These are phyloP conservation scores for Castanopsis chinensis DNA, from an alignment of 306 rosid genomes.

Conservation along the genomic window DNA sequence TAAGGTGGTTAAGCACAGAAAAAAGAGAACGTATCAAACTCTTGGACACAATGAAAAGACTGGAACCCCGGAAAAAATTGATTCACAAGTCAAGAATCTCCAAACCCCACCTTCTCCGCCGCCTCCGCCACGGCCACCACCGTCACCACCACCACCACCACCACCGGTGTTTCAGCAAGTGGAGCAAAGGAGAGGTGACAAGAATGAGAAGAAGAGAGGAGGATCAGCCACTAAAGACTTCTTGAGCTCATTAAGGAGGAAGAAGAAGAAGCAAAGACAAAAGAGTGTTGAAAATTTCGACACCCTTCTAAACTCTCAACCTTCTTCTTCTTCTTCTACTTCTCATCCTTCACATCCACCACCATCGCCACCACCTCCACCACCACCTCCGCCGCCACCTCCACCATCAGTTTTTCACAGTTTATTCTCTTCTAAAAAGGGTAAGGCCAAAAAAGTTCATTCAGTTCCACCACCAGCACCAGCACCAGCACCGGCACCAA, in stretches of 20 bases:
- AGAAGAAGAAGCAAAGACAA: constrained; percentile 64
- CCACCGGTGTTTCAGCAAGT: neutral
- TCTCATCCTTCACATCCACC: constrained; percentile 17
- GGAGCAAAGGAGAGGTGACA: constrained; percentile 32
- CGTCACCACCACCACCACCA: too few species aligned
- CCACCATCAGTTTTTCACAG: constrained; percentile 55
- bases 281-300: constrained; percentile 60
- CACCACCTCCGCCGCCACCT: constrained; percentile 36
- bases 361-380: constrained; percentile 29
- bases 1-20: constrained; percentile 13
- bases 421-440: constrained; percentile 50
- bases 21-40: constrained; percentile 34
- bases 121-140: constrained; percentile 4
- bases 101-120: constrained; percentile 17
- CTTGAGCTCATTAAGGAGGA: constrained; percentile 41
- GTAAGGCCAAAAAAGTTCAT: constrained; percentile 37
- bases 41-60: constrained; percentile 6
- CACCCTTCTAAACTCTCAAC: constrained; percentile 28
- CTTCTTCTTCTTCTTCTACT: constrained; percentile 8
- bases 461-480: constrained; percentile 19
- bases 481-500: neutral
- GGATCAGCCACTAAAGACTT: constrained; percentile 53
- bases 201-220: constrained; percentile 43
- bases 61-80: neutral
- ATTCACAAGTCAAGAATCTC: constrained; percentile 3